phyloP scores from a whole-genome alignment of 2,329 filamentous ascomycete genomes.

The Botrytis galanthina region DNA sequence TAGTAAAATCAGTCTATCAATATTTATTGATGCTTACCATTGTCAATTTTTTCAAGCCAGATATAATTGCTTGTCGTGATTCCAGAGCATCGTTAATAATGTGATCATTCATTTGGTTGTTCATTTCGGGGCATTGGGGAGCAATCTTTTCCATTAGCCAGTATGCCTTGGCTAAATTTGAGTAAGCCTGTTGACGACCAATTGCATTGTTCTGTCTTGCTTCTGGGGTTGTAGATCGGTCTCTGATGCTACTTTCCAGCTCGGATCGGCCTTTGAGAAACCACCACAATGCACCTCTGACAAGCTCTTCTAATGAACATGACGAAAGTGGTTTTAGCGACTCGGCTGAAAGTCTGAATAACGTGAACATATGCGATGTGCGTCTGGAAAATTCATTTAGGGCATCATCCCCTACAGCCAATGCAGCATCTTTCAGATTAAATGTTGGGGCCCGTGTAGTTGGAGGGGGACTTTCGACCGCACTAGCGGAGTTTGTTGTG shows the following conservation, averaged over 20 bases:
- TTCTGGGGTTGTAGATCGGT: conserved; percentile 55
- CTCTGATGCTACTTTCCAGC: conserved; percentile 69
- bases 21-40: conserved; percentile 40
- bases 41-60: conserved; percentile 69
- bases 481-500: not conserved
- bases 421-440: conserved; percentile 31
- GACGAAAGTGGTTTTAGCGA: conserved; percentile 63
- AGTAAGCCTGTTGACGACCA: conserved; percentile 71
- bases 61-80: conserved; percentile 54
- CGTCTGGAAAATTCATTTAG: conserved; percentile 67
- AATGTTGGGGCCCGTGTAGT: conserved; percentile 26
- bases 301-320: conserved; percentile 64
- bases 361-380: conserved; percentile 69
- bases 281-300: conserved; percentile 81
- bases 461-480: conserved; percentile 18
- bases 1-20: not conserved
- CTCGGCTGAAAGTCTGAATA: conserved; percentile 78
- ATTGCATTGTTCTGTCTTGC: conserved; percentile 53
- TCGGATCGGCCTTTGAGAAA: conserved; percentile 77
- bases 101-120: conserved; percentile 25
- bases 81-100: conserved; percentile 44
- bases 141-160: conserved; percentile 67
- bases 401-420: conserved; percentile 53
- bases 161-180: conserved; percentile 80
- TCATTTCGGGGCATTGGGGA: conserved; percentile 35